Evolutionary conservation across 2,329 filamentous ascomycete species (phyloP), one percentile per base, ranked within the genome.

Genomic region (Fusarium mundagurra): DNA sequence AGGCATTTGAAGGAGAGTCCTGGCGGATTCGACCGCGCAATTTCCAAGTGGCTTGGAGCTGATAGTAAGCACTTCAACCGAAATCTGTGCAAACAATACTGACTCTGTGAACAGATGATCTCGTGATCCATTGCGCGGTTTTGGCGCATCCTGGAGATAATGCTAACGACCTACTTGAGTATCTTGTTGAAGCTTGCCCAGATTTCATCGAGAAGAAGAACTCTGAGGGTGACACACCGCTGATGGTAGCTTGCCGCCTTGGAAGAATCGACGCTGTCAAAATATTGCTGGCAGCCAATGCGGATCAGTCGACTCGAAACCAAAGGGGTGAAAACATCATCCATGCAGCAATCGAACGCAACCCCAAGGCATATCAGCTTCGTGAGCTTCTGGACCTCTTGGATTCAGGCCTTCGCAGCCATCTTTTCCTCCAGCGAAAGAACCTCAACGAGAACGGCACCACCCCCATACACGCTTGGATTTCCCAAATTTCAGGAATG

Each of bases 61-160:
- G 87, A 91, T 65, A 88, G 90, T 90, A 84, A 86, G 87, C 84
- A 29, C 34, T 47, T 47, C 63, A 43, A 41, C 72, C 78, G 31
- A 20, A 22, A 33, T 27, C 14, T 6, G 29, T 12, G 17, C 36
- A 48, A n/a, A 33, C 7, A 22, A 27, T 57, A 55, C 72, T 83
- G 54, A 83, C 78, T 31, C 63, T 16, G 41, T 18, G 50, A 51
- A 17, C 29, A 90, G 90, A 87, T 77, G 88, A 92, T 60, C 83
- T 93, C 47, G 87, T 90, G 16, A 87, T 95, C 5, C 92, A 95
- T 78, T 91, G 88, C 71, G 92, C 90, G 3, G 84, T 94, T 11
- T 79, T 90, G 77, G 86, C 85, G 27, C 71, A 80, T 24, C 77
- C 78, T 13, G 77, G 75, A 18, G 75, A 82, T 3, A 78, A 86